Conservation (phyloP, 176 grass and related monocot genomes). For the Themeda triandra region DNA sequence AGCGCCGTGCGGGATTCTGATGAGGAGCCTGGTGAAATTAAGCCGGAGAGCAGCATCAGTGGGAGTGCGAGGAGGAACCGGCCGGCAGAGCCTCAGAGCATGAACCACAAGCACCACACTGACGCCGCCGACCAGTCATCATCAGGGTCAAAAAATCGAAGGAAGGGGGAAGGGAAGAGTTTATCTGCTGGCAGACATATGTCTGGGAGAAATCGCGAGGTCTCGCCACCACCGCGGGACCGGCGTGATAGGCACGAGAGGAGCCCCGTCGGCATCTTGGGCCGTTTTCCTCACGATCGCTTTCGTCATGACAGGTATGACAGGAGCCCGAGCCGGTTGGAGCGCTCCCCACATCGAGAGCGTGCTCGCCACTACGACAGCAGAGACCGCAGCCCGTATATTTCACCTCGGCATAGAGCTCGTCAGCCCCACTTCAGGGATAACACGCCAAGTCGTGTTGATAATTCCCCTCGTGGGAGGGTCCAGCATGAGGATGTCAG, state of each 20-base stretch:
- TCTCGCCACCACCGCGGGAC: conserved; percentile 30
- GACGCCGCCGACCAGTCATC: conserved; percentile 37
- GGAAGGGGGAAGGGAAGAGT: conserved; percentile 61
- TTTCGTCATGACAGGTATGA: conserved; percentile 50
- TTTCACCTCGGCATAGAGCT: conserved; percentile 48
- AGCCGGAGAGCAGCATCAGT: conserved; percentile 62
- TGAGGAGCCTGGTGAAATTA: conserved; percentile 71
- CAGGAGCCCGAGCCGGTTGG: conserved; percentile 40
- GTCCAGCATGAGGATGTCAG: conserved; percentile 57
- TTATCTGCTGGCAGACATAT: conserved; percentile 36
- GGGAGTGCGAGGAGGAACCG: conserved; percentile 42
- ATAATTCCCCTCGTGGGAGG: conserved; percentile 58
- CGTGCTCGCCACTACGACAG: conserved; percentile 43
- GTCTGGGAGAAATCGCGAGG: conserved; percentile 50
- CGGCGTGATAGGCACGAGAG: conserved; percentile 43
- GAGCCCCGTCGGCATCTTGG: conserved; percentile 50
- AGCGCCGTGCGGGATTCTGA: conserved; percentile 41
- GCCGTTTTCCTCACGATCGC: conserved; percentile 58
- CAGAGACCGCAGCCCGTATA: conserved; percentile 58
- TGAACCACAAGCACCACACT: conserved; percentile 43
- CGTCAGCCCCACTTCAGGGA: conserved; percentile 56
- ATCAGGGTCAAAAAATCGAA: conserved; percentile 41
- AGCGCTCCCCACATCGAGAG: conserved; percentile 50
- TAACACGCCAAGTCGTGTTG: conserved; percentile 58
- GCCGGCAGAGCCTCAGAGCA: conserved; percentile 47